phyloP scores from a whole-genome alignment of 2,329 filamentous ascomycete species.

The Torrubiella hemipterigena region DNA sequence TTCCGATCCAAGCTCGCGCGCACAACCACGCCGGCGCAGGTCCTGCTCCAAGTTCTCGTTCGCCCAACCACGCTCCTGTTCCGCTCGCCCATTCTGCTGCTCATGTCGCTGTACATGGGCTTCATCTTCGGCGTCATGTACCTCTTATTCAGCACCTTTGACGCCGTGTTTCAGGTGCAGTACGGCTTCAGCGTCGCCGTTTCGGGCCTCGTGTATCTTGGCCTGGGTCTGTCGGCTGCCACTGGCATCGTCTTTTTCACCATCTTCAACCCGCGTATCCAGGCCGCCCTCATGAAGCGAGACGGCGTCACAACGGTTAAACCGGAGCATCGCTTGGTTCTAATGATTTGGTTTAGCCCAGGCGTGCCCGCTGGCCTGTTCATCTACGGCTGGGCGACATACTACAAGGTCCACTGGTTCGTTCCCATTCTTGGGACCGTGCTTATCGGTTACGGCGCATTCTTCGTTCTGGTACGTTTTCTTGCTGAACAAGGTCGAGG shows the following conservation, averaged over 20 bases:
- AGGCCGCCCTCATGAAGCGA: too few species aligned
- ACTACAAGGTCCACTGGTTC: conserved; percentile 38
- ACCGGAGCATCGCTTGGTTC: conserved; percentile 38
- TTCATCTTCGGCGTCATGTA: conserved; percentile 24
- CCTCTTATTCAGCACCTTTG: conserved; percentile 22
- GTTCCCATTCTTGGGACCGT: conserved; percentile 31
- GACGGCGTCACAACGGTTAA: neutral
- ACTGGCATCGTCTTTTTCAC: conserved; percentile 12
- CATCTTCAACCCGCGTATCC: conserved; percentile 8
- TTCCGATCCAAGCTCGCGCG: conserved; percentile 7
- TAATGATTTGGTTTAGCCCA: conserved; percentile 22
- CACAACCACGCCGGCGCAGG: conserved; percentile 8
- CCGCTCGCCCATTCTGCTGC: conserved; percentile 41
- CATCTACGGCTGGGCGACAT: conserved; percentile 15
- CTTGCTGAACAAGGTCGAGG: too few species aligned
- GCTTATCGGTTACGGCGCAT: conserved; percentile 27
- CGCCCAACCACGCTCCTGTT: conserved; percentile 35
- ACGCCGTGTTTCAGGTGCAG: conserved; percentile 19
- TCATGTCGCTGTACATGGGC: conserved; percentile 23
- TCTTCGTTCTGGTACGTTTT: conserved; percentile 23
- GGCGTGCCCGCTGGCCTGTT: conserved; percentile 12
- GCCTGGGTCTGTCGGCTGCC: conserved; percentile 27
- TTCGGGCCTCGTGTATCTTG: conserved; percentile 33
- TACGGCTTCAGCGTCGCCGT: conserved; percentile 18
- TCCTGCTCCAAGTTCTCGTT: conserved; percentile 20